Conservation (phyloP, 345 rosid genomes). For the Aquilaria yunnanensis region DNA sequence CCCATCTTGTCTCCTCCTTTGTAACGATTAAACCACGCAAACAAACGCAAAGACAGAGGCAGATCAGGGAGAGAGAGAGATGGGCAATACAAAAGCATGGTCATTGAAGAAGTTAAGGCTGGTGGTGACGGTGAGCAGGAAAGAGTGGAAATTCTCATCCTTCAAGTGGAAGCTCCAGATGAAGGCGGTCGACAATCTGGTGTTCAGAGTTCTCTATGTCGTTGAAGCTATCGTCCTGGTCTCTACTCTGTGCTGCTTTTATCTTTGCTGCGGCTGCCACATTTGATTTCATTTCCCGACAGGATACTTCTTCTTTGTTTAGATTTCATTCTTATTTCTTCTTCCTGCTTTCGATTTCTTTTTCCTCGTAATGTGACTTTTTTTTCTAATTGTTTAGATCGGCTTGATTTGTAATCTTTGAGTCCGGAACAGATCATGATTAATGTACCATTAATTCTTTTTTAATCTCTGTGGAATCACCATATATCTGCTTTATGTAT, state of each 20-base stretch:
- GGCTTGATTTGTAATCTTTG: too few relatives aligned
- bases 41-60: not conserved
- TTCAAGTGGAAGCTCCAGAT: slow-evolving; percentile 23
- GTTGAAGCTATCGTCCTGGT: slow-evolving; percentile 47
- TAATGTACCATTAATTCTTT: too few relatives aligned
- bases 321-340: too few relatives aligned
- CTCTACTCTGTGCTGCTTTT: slow-evolving; percentile 57
- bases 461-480: too few relatives aligned
- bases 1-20: too few relatives aligned
- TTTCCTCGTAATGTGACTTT: too few relatives aligned
- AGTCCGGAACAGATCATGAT: too few relatives aligned
- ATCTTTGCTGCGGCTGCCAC: slow-evolving; percentile 53
- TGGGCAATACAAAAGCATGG: slow-evolving; percentile 15
- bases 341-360: too few relatives aligned
- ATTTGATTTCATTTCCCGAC: slow-evolving; percentile 13
- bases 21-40: too few relatives aligned
- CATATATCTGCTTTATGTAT: too few relatives aligned
- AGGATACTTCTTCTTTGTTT: too few relatives aligned
- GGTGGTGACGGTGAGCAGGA: slow-evolving; percentile 15
- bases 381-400: too few relatives aligned
- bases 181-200: slow-evolving; percentile 28
- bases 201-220: slow-evolving; percentile 43
- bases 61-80: not conserved
- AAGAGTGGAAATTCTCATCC: slow-evolving; percentile 16
- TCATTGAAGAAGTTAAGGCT: slow-evolving; percentile 14